Evolutionary conservation across 2,329 filamentous ascomycete genomes (phyloP), one percentile per base, ranked within the genome.

Genomic region (Penicillium olsonii): DNA sequence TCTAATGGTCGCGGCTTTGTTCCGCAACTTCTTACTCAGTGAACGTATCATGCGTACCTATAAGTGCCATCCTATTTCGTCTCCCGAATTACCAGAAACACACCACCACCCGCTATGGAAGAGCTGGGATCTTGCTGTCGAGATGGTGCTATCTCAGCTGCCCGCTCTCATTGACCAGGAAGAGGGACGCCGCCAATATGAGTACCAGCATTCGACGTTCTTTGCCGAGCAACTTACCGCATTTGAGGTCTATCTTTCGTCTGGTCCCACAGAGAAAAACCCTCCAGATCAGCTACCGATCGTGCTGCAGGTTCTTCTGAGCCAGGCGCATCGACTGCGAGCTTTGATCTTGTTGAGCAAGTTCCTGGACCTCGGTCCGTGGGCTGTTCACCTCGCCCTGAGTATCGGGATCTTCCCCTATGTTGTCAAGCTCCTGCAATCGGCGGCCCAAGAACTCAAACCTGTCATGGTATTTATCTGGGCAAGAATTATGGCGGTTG

Each of bases 401-500:
- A 96, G 92, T 70, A 99, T 99, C 54, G 94, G 94, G 19, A 99
- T 99, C 55, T 99, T 99, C 70, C 94, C 94, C 0, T 99, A 99
- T 66, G 94, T 99, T n/a, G 77, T 99, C 27, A 99, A 99, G 72
- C 78, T 99, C 20, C 77, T 99, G 15, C 94, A 99, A 69, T 97
- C 94, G 4, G 92, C 95, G 39, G 94, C 94, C 0, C 83, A 90
- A 39, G 94, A 99, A 70, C 75, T 99, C 54, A 97, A 97, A 66
- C 92, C 94, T 0, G 92, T 97, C 52, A 97, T 99, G 94, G 92
- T 99, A 5, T 99, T 97, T 70, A 99, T 99, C 55, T 99, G 94
- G 94, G 92, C 94, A 5, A 84, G 94, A 41, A 90, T 99, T 37
- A 83, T 99, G 56, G 94, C 94, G 7, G 94, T 99, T 5, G 94